These are phyloP conservation scores for Cephalotrichum gorgonifer DNA, from an alignment of 2,329 filamentous ascomycete genomes.

Conservation along the genomic window DNA sequence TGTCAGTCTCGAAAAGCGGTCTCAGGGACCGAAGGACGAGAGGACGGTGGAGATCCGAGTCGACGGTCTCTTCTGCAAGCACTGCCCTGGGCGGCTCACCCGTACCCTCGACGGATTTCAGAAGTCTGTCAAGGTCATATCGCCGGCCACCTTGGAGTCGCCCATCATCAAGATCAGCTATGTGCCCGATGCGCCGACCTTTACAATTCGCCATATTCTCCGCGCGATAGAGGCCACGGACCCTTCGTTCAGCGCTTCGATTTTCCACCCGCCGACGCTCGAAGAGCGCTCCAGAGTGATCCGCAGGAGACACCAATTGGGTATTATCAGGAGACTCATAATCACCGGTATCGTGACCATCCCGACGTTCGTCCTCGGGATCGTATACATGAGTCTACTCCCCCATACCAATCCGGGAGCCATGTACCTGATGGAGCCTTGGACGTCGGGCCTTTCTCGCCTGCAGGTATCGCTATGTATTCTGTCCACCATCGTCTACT, in stretches of 20 bases:
- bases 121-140: slow-evolving; percentile 39
- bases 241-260: slow-evolving; percentile 51
- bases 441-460: slow-evolving; percentile 63
- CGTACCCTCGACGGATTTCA: slow-evolving; percentile 43
- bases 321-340: slow-evolving; percentile 59
- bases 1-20: slow-evolving; percentile 26
- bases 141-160: slow-evolving; percentile 43
- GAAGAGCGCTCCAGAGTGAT: slow-evolving; percentile 73
- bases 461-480: slow-evolving; percentile 72
- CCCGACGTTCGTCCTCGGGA: slow-evolving; percentile 77
- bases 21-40: slow-evolving; percentile 15
- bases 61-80: slow-evolving; percentile 64
- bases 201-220: slow-evolving; percentile 70
- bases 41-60: slow-evolving; percentile 56
- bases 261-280: slow-evolving; percentile 72
- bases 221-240: slow-evolving; percentile 56
- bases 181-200: slow-evolving; percentile 50
- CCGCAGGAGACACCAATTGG: slow-evolving; percentile 56
- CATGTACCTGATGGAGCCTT: slow-evolving; percentile 58
- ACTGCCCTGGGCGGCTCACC: slow-evolving; percentile 53
- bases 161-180: slow-evolving; percentile 67
- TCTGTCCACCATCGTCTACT: slow-evolving; percentile 76
- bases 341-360: slow-evolving; percentile 62
- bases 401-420: slow-evolving; percentile 45
- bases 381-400: slow-evolving; percentile 83